Base-by-base conservation (phyloP, 2,329 filamentous ascomycete genomes). In the Drechmeria coniospora region DNA sequence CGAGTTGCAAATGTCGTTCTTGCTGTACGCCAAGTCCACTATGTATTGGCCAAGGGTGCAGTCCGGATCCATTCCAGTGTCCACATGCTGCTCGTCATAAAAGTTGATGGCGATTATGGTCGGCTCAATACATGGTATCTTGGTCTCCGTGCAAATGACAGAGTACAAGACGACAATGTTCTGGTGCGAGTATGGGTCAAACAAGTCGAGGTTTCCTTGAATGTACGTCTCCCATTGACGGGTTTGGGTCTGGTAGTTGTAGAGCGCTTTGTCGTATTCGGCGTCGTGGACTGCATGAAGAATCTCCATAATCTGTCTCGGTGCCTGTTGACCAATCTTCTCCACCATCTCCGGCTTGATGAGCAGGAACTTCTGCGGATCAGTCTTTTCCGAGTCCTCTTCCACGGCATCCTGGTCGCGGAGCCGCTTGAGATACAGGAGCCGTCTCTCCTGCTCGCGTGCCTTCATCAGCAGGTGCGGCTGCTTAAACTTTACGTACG, bases 341-440 rank as follows among this genome's bases (percentile, higher is more conserved):
- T 92, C 82, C 0, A 98, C 80, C 86, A 95, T 95, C 41, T 93
- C 82, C 1, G 90, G 87, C 35, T 80, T 82, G 36, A 98, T 92
- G 8, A 98, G 67, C 40, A 92, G 77, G 40, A 98, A 98, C 19
- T 74, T 76, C 31, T 80, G 74, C 1, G 68, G 64, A 25, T 68
- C 73, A 5, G 57, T 45, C 37, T 78, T 76, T 36, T 81, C 77
- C 8, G 66, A 59, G 15, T 68, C 63, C 28, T 71, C 68, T 33
- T 73, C 66, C 8, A 67, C 53, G 1, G 65, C 60, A 40, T 77
- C 68, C 37, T 92, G 80, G 41, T 94, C 83, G 21, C 82, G 74
- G 8, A 95, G 65, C 27, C 76, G 68, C 46, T 80, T 87, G 26
- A 94, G 64, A 46, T 92, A 83, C 2, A 79, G 69, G 5, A 98